Evolutionary conservation across 2,329 filamentous ascomycete species (phyloP).

Genomic region (Dryadomyces quercus-mongolicae): DNA sequence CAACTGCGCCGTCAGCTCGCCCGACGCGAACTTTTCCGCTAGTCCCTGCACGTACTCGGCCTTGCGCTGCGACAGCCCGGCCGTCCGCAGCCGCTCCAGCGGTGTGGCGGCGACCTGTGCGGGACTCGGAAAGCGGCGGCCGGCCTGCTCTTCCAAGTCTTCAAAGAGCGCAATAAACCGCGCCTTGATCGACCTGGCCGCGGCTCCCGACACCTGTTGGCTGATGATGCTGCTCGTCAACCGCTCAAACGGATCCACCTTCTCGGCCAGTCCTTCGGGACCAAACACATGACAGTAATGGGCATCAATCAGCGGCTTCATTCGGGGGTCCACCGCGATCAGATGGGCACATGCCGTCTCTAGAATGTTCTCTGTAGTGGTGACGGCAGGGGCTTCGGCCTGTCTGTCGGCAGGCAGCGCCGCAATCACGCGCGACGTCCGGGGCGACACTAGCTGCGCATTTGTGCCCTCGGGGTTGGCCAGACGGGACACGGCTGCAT

Average conservation of each 20-base stretch:
- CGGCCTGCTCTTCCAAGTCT: conserved; percentile 9
- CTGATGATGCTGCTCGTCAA: conserved; percentile 83
- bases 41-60: conserved; percentile 88
- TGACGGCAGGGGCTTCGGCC: neutral
- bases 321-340: conserved; percentile 56
- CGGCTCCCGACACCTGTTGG: conserved; percentile 90
- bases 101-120: conserved; percentile 53
- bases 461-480: conserved; percentile 55
- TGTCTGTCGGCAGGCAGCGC: conserved; percentile 25
- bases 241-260: conserved; percentile 77
- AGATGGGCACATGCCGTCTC: conserved; percentile 66
- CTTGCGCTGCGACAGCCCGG: conserved; percentile 86
- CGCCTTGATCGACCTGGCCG: conserved; percentile 76
- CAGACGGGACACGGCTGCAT: conserved; percentile 36
- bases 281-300: conserved; percentile 72
- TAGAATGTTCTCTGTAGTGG: conserved; percentile 60
- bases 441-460: conserved; percentile 58
- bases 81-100: conserved; percentile 61
- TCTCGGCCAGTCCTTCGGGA: conserved; percentile 68
- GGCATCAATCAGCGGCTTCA: conserved; percentile 59
- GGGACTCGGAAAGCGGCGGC: conserved; percentile 57
- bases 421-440: conserved; percentile 48
- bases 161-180: conserved; percentile 69
- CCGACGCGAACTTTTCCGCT: conserved; percentile 64
- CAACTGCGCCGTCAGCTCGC: conserved; percentile 55